phyloP scores from a whole-genome alignment of 148 eudicot species.

The Nyssa sinensis region DNA sequence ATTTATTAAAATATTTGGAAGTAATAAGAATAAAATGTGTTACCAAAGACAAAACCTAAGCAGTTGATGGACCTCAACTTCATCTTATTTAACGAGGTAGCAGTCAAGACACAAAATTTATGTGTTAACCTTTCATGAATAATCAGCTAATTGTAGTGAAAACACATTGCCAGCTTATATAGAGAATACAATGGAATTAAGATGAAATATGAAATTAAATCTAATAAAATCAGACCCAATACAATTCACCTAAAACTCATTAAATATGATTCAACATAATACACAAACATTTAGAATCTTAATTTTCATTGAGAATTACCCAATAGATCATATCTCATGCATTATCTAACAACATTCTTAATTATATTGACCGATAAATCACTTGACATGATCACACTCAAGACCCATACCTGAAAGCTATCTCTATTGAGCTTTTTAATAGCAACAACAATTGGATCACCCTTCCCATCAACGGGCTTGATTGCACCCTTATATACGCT shows the following conservation, averaged over 20 bases:
- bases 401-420: conserved; percentile 62
- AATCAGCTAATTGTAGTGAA: too few relatives aligned
- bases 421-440: conserved; percentile 75
- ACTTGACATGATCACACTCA: neutral
- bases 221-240: neutral
- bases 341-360: neutral
- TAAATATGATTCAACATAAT: too few relatives aligned
- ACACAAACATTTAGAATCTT: too few relatives aligned
- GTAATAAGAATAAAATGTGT: neutral
- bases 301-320: neutral
- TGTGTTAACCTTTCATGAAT: too few relatives aligned
- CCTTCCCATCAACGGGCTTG: conserved; percentile 44
- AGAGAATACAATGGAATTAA: too few relatives aligned
- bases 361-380: neutral
- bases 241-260: neutral
- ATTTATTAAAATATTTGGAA: neutral
- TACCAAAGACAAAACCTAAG: neutral
- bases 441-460: conserved; percentile 48
- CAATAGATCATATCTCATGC: neutral
- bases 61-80: too few relatives aligned
- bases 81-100: too few relatives aligned
- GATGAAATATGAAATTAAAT: too few relatives aligned
- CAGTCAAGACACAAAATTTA: too few relatives aligned
- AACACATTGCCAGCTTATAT: too few relatives aligned
- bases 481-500: conserved; percentile 70